Percentiles rank a stretch among this genome's conserved stretches.
phyloP scores from a whole-genome alignment of 1,284 basidiomycete genomes.

The Pascua sp. region DNA sequence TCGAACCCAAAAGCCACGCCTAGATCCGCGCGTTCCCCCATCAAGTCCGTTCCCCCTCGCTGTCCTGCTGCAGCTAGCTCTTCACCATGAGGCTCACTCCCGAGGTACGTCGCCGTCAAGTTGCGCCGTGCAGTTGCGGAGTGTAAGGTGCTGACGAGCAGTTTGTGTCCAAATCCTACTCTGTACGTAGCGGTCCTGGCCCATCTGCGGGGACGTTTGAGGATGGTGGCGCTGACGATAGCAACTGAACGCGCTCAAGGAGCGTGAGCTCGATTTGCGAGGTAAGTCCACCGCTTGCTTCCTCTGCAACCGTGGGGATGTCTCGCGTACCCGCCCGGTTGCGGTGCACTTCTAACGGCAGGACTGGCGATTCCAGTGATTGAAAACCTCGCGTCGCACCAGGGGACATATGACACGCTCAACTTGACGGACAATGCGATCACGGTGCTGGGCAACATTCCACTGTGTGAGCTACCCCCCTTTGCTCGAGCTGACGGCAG shows the following conservation, averaged over 20 bases:
- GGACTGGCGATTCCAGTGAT: constrained; percentile 97
- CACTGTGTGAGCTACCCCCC: constrained; percentile 54
- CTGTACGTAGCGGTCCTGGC: constrained; percentile 42
- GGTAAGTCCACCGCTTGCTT: constrained; percentile 53
- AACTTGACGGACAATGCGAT: constrained; percentile 98
- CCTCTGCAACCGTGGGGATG: no score
- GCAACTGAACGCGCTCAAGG: constrained; percentile 82
- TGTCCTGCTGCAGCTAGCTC: background rate
- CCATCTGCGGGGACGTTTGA: no score
- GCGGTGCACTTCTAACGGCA: constrained; percentile 41
- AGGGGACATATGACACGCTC: constrained; percentile 64
- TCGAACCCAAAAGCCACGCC: background rate
- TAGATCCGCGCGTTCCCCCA: background rate
- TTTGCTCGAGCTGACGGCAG: constrained; percentile 52
- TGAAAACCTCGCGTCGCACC: constrained; percentile 96
- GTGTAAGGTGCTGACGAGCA: constrained; percentile 10
- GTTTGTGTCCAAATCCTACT: constrained; percentile 46
- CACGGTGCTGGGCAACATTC: constrained; percentile 83
- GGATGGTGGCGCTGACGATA: constrained; percentile 17
- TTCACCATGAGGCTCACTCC: constrained; percentile 48
- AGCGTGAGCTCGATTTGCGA: constrained; percentile 90
- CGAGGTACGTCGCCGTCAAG: constrained; percentile 42
- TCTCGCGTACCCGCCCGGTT: no score
- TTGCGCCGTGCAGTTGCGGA: no score
- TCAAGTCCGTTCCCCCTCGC: background rate